A percentile compares a stretch with the other conserved stretches of the same genome.
phyloP scores from a whole-genome alignment of 257 asterid genomes.

The Solanum sejunctum region DNA sequence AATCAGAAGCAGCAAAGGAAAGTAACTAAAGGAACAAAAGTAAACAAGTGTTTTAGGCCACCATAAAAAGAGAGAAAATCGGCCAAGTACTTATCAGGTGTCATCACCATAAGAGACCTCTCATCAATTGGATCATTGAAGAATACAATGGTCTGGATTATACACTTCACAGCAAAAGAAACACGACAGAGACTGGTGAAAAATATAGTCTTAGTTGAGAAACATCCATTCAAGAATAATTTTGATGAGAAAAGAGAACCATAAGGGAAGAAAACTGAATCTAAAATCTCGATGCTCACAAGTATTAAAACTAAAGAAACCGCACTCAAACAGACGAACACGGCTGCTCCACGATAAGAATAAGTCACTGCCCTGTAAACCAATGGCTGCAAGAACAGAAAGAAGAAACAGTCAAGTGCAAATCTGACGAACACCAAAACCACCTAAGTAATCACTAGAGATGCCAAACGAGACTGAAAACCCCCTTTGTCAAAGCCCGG shows the following conservation, averaged over 20 bases:
- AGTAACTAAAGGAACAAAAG: background rate
- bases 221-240: no score
- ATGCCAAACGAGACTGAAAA: no score
- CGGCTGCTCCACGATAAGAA: background rate
- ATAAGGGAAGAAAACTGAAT: background rate
- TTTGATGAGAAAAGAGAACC: no score
- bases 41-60: background rate
- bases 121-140: background rate
- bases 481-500: background rate
- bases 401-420: background rate
- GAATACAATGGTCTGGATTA: background rate
- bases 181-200: no score
- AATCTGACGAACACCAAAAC: background rate
- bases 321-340: background rate
- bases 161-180: background rate
- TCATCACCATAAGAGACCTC: background rate
- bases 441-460: background rate
- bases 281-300: no score
- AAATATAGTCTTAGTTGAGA: no score
- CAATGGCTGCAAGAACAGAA: background rate
- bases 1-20: background rate
- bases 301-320: background rate
- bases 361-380: background rate
- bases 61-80: background rate
- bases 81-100: background rate